A percentile compares a stretch with the other conserved stretches of the same genome.
phyloP scores from a whole-genome alignment of 495 filamentous ascomycete species.

The Amorphotheca resinae region DNA sequence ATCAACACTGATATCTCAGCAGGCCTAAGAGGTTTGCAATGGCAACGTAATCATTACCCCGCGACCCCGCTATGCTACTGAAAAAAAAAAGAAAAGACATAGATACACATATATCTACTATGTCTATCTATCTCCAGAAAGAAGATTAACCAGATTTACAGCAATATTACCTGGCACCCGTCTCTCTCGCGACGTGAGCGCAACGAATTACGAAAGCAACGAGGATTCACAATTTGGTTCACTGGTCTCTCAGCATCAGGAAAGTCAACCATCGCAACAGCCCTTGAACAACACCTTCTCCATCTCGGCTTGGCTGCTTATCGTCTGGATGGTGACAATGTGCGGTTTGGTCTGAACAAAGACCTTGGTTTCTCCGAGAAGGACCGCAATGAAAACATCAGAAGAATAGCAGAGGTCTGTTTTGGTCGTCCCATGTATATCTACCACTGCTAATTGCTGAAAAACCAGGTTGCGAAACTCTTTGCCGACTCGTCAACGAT shows the following conservation, averaged over 20 bases:
- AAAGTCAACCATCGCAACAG: slow-evolving; percentile 91
- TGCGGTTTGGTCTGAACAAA: slow-evolving; percentile 95
- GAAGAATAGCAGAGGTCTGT: slow-evolving; percentile 74
- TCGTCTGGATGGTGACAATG: slow-evolving; percentile 94
- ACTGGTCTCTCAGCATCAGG: slow-evolving; percentile 91
- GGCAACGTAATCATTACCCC: slow-evolving; percentile 23
- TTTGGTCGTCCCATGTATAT: neutral
- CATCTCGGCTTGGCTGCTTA: slow-evolving; percentile 74
- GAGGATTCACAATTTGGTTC: slow-evolving; percentile 93
- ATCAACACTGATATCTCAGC: neutral
- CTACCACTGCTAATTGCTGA: neutral
- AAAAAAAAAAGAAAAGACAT: no score
- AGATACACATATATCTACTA: no score
- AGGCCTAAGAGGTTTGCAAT: slow-evolving; percentile 9
- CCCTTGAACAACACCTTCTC: slow-evolving; percentile 89
- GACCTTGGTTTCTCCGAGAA: slow-evolving; percentile 88
- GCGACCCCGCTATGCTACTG: slow-evolving; percentile 16
- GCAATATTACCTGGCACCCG: slow-evolving; percentile 98
- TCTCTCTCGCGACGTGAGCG: slow-evolving; percentile 79
- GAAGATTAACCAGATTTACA: slow-evolving; percentile 27
- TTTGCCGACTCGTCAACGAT: slow-evolving; percentile 84
- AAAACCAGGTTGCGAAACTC: slow-evolving; percentile 68
- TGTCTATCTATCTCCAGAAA: no score
- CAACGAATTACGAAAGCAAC: slow-evolving; percentile 63
- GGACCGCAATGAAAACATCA: slow-evolving; percentile 95